Evolutionary conservation across 805 yeast species (phyloP), one percentile per base, ranked within the genome.

Genomic region (Vanderwaltozyma yarrowii): DNA sequence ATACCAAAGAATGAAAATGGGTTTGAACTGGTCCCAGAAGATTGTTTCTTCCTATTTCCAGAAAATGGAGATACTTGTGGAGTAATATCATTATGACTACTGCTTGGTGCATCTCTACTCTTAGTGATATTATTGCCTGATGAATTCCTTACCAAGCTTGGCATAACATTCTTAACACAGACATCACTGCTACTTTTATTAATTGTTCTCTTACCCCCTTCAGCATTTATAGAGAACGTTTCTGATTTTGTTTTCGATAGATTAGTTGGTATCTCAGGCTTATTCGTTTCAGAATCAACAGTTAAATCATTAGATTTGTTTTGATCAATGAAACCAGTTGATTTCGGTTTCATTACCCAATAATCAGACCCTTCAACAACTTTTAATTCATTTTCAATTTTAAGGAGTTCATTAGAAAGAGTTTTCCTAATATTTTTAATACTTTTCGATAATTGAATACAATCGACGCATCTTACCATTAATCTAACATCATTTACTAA

Each of bases 401-500:
- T 21, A 29, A 28, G 34, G 5, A 45, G 30, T 7, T 43, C 49
- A 10, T 33, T 23, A 8, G 35, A 15, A n/a, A 34, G 14, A 30
- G 38, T 45, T 24, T 41, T 47, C 35, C 44, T 54, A 14, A 51
- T 40, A 12, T 26, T 32, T 32, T 47, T 51, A 30, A 56, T 37
- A 7, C 40, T 36, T 37, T 49, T 54, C 2, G 61, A 56, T 8
- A 58, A 35, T 32, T 56, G 57, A n/a, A 60, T 36, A 38, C 61
- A 57, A 33, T 54, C 58, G 11, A 54, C 42, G 33, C 61, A 56
- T 33, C 63, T 49, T 1, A 58, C 45, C 69, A 80, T 68, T 43
- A 82, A 54, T 47, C 78, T 78, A 58, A 76, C 65, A 49, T 82
- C 89, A 41, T 77, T 73, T 0, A 75, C 75, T 29, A 78, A 54